Conservation (phyloP, 2,329 filamentous ascomycete genomes). For the Ophiostoma perfectum region DNA sequence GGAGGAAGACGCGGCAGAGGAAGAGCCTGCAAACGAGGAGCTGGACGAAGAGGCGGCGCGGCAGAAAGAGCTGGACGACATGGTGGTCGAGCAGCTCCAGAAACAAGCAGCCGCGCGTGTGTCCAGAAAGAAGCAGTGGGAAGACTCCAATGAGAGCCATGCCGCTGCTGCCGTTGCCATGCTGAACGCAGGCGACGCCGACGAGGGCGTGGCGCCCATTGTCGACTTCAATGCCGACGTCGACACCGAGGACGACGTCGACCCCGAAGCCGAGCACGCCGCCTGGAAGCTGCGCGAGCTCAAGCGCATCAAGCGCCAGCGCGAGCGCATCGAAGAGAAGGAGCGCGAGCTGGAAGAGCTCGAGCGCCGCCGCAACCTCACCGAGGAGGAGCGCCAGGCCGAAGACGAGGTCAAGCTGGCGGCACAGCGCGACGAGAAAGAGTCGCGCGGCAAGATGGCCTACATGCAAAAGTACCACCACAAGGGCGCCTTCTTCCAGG, state of each 20-base stretch:
- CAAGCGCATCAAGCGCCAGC: slow-evolving; percentile 78
- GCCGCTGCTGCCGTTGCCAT: slow-evolving; percentile 42
- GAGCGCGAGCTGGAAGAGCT: slow-evolving; percentile 86
- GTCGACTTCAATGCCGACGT: slow-evolving; percentile 59
- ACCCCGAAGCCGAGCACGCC: slow-evolving; percentile 81
- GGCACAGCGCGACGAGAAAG: slow-evolving; percentile 73
- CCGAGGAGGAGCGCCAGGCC: slow-evolving; percentile 73
- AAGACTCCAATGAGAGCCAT: slow-evolving; percentile 57
- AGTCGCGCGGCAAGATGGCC: slow-evolving; percentile 70
- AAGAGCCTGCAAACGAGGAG: slow-evolving; percentile 15
- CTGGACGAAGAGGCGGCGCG: slow-evolving; percentile 34
- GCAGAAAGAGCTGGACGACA: slow-evolving; percentile 61
- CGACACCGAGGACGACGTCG: slow-evolving; percentile 81
- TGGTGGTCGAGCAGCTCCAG: slow-evolving; percentile 84
- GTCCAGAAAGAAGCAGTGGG: slow-evolving; percentile 79
- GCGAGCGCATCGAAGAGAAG: slow-evolving; percentile 73
- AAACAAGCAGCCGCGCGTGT: slow-evolving; percentile 67
- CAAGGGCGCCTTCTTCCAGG: slow-evolving; percentile 91
- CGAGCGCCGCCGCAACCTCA: slow-evolving; percentile 80
- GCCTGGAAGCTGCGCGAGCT: slow-evolving; percentile 94
- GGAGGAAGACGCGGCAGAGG: not conserved
- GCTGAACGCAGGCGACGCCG: slow-evolving; percentile 61
- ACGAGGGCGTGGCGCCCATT: slow-evolving; percentile 63
- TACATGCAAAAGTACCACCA: slow-evolving; percentile 97
- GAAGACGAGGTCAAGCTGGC: slow-evolving; percentile 78